Evolutionary conservation across 2,329 filamentous ascomycete genomes (phyloP).

Genomic region (Dactylellina sp.): DNA sequence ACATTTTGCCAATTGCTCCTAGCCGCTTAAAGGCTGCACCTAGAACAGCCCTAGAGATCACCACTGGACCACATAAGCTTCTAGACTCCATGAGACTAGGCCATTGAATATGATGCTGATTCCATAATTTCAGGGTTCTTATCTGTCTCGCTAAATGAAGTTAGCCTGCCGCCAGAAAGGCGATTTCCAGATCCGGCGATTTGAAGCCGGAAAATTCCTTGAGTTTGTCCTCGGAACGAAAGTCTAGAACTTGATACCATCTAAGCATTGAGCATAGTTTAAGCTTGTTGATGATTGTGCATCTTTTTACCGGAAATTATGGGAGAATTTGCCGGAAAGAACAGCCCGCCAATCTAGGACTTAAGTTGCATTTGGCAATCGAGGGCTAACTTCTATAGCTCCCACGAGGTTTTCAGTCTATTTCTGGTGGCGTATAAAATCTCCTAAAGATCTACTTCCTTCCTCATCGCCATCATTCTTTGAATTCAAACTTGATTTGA

Average conservation of each 20-base stretch:
- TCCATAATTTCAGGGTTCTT: not conserved
- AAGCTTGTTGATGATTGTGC: not conserved
- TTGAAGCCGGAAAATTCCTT: not conserved
- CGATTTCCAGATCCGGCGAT: constrained; percentile 34
- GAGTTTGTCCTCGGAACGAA: not conserved
- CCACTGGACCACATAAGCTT: not conserved
- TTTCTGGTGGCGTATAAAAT: constrained; percentile 28
- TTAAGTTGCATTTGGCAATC: too few relatives aligned
- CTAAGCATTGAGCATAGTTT: not conserved
- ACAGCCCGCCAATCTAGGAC: too few relatives aligned
- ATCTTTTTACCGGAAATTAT: not conserved
- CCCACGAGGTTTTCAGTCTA: constrained; percentile 20
- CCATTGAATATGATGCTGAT: not conserved
- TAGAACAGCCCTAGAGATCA: not conserved
- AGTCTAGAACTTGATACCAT: constrained; percentile 25
- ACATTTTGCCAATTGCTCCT: too few relatives aligned
- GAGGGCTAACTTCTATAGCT: not conserved
- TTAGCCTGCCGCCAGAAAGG: constrained; percentile 4
- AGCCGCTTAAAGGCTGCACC: not conserved
- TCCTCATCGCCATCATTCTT: constrained; percentile 21
- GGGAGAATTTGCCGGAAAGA: not conserved
- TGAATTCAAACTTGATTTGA: constrained; percentile 4
- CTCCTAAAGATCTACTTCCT: constrained; percentile 41
- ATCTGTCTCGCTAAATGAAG: constrained; percentile 38
- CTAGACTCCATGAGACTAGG: constrained; percentile 16